These are phyloP conservation scores for Mortierella hygrophila DNA, from an alignment of 192 early-diverging fungal species.

Conservation along the genomic window DNA sequence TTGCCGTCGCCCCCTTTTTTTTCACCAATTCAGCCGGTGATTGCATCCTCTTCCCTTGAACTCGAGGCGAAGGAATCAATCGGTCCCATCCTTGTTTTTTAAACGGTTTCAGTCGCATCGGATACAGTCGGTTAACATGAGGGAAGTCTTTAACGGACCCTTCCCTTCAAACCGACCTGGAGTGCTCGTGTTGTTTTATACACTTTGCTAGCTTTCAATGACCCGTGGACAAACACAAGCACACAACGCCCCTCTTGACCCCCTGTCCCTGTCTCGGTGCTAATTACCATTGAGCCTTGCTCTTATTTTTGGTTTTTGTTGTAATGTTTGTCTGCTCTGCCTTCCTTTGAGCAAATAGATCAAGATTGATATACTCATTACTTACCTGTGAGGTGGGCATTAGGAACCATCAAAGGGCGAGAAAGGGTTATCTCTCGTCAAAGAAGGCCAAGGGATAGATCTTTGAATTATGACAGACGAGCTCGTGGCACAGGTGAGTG, in stretches of 20 bases:
- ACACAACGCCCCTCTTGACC: background rate
- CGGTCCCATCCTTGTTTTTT: too few species aligned
- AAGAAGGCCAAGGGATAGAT: too few species aligned
- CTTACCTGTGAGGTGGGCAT: background rate
- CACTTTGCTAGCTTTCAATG: background rate
- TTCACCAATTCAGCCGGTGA: too few species aligned
- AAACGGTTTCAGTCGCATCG: too few species aligned
- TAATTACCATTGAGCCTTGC: background rate
- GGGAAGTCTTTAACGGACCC: too few species aligned
- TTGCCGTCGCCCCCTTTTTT: too few species aligned
- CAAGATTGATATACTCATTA: background rate
- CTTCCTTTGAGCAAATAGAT: background rate
- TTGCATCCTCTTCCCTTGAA: too few species aligned
- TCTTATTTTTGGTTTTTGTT: background rate
- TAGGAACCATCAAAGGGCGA: background rate
- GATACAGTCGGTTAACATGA: too few species aligned
- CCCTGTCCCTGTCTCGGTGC: background rate
- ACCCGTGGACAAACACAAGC: background rate
- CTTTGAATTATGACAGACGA: background rate
- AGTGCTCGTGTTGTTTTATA: too few species aligned
- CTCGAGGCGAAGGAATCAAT: too few species aligned
- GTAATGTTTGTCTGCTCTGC: background rate
- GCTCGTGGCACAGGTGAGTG: constrained; percentile 5
- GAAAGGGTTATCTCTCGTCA: background rate
- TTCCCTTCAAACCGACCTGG: too few species aligned